Base-by-base conservation (phyloP, 257 asterid species). In the Solanum rostratum region DNA sequence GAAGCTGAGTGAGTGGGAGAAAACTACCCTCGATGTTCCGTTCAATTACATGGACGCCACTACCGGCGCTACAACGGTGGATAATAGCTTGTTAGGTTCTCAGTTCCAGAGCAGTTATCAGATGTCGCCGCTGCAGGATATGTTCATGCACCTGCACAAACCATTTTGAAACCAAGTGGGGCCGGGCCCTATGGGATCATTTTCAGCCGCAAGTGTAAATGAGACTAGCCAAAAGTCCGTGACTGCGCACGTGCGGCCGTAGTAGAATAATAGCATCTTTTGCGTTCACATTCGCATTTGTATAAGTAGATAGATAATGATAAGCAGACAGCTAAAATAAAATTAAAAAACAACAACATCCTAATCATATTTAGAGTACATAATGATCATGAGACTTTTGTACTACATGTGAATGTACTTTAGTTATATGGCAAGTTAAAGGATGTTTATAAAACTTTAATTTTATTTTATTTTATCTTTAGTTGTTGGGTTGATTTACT, bases 91-190 rank as follows among this genome's bases (percentile, higher is more conserved):
- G 43, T 20, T 91, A 78, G 92, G 88, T 33, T 49, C 94, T 74
- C 92, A 88, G 85, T 86, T 86, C 3, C 92, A 86, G 81, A 87
- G 90, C 76, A 80, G 20, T 83, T 90, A 89, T 73, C 93, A 63
- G 86, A 78, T 89, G 93, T 95, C 90, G 85, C 90, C 97, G 84
- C 83, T 92, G 88, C 89, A 85, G 85, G 99, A 93, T n/a, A 85
- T 92, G 91, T 87, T 91, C 84, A 88, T 89, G 76, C 89, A 89
- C 88, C 80, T 90, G 86, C 87, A 88, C 69, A 94, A 91, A 87
- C 97, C 98, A 43, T 93, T 91, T 81, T 95, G 87, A 90, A 90
- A 10, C 79, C 27, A 84, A 81, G 83, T 8, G 27, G n/a, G 55
- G 9, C 22, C 59, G 27, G n/a, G 55, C 5, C 22, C 59, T 2